These are phyloP conservation scores for Apophysomyces ossiformis DNA, from an alignment of 371 early-diverging fungal species.

Conservation along the genomic window DNA sequence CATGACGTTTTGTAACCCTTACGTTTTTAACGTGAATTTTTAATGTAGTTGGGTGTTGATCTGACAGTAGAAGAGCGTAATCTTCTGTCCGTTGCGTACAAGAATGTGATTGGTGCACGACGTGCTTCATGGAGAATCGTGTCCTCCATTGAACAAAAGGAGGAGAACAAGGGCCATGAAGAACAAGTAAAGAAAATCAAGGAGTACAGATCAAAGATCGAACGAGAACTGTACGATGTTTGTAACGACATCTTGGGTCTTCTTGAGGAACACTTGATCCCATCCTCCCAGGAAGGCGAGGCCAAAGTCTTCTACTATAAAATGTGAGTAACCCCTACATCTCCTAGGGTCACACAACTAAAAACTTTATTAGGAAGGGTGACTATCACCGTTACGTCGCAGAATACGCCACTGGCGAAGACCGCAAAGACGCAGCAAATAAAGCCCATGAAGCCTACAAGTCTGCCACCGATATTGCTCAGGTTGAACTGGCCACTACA, in stretches of 20 bases:
- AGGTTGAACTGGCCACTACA: slow-evolving; percentile 94
- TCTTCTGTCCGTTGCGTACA: slow-evolving; percentile 98
- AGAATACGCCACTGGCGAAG: slow-evolving; percentile 92
- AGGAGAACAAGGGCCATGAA: slow-evolving; percentile 90
- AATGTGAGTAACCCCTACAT: slow-evolving; percentile 71
- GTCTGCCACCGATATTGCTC: slow-evolving; percentile 94
- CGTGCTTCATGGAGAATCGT: slow-evolving; percentile 99
- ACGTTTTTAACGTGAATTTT: not conserved
- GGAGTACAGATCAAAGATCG: slow-evolving; percentile 91
- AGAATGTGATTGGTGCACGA: slow-evolving; percentile 99
- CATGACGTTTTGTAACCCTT: not conserved
- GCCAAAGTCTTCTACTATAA: slow-evolving; percentile 99
- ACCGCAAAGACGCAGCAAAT: slow-evolving; percentile 88
- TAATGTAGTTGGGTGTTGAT: slow-evolving; percentile 63
- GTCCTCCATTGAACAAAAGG: slow-evolving; percentile 98
- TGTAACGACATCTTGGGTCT: slow-evolving; percentile 96
- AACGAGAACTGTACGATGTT: slow-evolving; percentile 92
- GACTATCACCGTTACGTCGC: slow-evolving; percentile 99
- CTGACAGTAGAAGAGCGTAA: slow-evolving; percentile 98
- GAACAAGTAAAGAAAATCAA: slow-evolving; percentile 87
- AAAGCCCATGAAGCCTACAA: slow-evolving; percentile 96
- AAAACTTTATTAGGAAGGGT: slow-evolving; percentile 76
- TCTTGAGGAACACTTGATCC: slow-evolving; percentile 90
- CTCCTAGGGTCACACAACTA: slow-evolving; percentile 10
- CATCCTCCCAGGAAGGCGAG: slow-evolving; percentile 86